Conservation (phyloP, 2,329 filamentous ascomycete species). For the Metarhizium brunneum region DNA sequence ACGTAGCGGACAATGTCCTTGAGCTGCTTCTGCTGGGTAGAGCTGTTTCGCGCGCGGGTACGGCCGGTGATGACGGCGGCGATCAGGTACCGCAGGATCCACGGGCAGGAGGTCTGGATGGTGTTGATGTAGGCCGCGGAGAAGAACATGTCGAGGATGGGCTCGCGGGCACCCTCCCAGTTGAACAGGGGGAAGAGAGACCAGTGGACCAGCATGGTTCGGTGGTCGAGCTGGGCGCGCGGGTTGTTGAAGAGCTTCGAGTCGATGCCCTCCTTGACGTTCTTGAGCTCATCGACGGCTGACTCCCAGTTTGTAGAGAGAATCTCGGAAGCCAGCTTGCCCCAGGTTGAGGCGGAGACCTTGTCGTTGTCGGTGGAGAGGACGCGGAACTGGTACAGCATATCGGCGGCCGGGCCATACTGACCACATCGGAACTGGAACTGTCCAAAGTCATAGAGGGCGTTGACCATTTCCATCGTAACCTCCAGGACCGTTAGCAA, state of each 20-base stretch:
- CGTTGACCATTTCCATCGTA: slow-evolving; percentile 90
- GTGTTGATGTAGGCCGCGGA: slow-evolving; percentile 98
- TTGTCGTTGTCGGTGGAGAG: slow-evolving; percentile 98
- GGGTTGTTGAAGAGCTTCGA: slow-evolving; percentile 94
- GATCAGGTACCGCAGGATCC: slow-evolving; percentile 89
- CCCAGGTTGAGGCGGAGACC: slow-evolving; percentile 91
- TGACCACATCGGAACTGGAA: slow-evolving; percentile 98
- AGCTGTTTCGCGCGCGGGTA: slow-evolving; percentile 69
- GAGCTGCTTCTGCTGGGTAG: slow-evolving; percentile 91
- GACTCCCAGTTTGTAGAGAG: slow-evolving; percentile 91
- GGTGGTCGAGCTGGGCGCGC: slow-evolving; percentile 88
- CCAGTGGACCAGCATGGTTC: slow-evolving; percentile 98
- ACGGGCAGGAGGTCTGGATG: slow-evolving; percentile 95
- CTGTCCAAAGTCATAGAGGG: slow-evolving; percentile 89
- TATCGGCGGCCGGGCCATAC: slow-evolving; percentile 81
- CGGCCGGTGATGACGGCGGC: slow-evolving; percentile 94
- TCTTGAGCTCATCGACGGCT: slow-evolving; percentile 82
- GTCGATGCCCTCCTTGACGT: slow-evolving; percentile 88
- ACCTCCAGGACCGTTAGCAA: slow-evolving; percentile 39
- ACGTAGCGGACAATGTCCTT: slow-evolving; percentile 96
- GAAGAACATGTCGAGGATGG: slow-evolving; percentile 93
- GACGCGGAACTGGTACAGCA: slow-evolving; percentile 96
- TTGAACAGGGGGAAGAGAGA: slow-evolving; percentile 98
- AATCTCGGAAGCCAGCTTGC: slow-evolving; percentile 94
- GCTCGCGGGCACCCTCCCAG: slow-evolving; percentile 82